Percentiles rank a stretch among this genome's conserved stretches.
These are phyloP conservation scores for Apostasia ramifera DNA, from an alignment of 106 monocot species.

Conservation along the genomic window DNA sequence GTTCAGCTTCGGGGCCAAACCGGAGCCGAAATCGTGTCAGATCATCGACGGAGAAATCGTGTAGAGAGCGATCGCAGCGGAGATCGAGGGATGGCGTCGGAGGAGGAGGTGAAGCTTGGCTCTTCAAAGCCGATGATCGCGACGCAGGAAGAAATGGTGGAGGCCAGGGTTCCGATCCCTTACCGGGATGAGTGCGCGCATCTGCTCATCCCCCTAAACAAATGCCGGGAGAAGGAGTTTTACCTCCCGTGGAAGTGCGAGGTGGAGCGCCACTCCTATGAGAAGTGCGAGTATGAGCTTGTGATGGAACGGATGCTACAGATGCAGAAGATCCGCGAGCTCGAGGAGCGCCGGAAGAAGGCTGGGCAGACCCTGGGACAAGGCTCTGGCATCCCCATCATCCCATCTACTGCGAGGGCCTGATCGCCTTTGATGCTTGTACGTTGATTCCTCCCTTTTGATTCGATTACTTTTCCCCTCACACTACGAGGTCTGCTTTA, in stretches of 20 bases:
- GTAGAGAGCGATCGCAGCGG: not conserved
- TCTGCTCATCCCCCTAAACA: slow-evolving; percentile 97
- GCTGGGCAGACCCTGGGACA: slow-evolving; percentile 18
- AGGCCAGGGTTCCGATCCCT: slow-evolving; percentile 62
- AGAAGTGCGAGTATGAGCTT: slow-evolving; percentile 99
- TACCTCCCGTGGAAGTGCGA: slow-evolving; percentile 99
- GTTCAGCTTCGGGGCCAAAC: too few species aligned
- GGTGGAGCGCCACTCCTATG: slow-evolving; percentile 77
- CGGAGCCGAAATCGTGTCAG: too few species aligned
- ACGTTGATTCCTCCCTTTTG: not conserved
- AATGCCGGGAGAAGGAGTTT: slow-evolving; percentile 80
- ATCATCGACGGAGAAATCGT: not conserved
- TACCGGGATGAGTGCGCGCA: slow-evolving; percentile 99
- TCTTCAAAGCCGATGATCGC: slow-evolving; percentile 98
- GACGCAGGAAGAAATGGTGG: slow-evolving; percentile 81
- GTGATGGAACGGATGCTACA: slow-evolving; percentile 99
- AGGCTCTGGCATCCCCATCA: slow-evolving; percentile 39
- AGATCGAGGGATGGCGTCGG: slow-evolving; percentile 11
- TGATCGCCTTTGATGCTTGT: not conserved
- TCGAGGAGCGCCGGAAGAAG: slow-evolving; percentile 55
- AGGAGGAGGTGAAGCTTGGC: slow-evolving; percentile 71
- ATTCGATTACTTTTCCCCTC: not conserved
- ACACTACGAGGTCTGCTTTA: too few species aligned
- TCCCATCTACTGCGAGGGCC: slow-evolving; percentile 64
- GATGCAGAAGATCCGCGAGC: slow-evolving; percentile 97